Base-by-base conservation (phyloP, 2,329 filamentous ascomycete species). In the Scleromitrula shiraiana region DNA sequence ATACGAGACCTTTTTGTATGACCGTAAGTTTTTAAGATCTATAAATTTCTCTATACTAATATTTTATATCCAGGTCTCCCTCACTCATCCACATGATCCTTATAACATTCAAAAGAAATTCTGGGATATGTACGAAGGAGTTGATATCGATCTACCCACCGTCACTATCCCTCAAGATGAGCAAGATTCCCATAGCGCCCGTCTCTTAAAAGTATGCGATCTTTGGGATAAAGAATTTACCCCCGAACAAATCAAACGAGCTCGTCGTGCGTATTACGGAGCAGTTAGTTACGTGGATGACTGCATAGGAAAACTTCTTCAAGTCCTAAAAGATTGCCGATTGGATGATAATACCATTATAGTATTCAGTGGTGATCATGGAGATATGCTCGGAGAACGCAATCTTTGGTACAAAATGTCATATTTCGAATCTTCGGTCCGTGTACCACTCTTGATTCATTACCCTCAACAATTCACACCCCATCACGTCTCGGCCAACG, bases 381-480 rank as follows among this genome's bases (percentile, higher is more conserved):
- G 90, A 48, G 90, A 96, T 67, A 96, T 96, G 90, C 78, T 96
- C 7, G 90, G 90, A 50, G 90, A 96, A 72, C 82, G 88, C 45
- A 85, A 86, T 5, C 72, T 96, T 39, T 96, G 90, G 90, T 90
- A 95, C 74, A 96, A 96, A 76, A 96, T 96, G 90, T 88, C 81
- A 63, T 96, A 93, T 77, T 95, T 89, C 61, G 90, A 96, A 74
- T 83, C 83, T 33, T 95, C 88, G 10, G 88, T 88, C 38, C 84
- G 90, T 23, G 90, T 96, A 19, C 90, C 90, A 1, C 82, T 96
- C 64, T 74, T 96, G 55, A 77, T 95, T 64, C 83, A 88, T 66
- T 81, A 90, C 60, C 90, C 90, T 22, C 74, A 81, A 59, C 76
- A 75, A 52, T 95, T 91, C 66, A 65, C 74, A 12, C 82, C 89